Percentiles rank a stretch among this genome's conserved stretches.
Evolutionary conservation across 2,329 filamentous ascomycete genomes (phyloP).

Genomic region (Septoria petroselini): DNA sequence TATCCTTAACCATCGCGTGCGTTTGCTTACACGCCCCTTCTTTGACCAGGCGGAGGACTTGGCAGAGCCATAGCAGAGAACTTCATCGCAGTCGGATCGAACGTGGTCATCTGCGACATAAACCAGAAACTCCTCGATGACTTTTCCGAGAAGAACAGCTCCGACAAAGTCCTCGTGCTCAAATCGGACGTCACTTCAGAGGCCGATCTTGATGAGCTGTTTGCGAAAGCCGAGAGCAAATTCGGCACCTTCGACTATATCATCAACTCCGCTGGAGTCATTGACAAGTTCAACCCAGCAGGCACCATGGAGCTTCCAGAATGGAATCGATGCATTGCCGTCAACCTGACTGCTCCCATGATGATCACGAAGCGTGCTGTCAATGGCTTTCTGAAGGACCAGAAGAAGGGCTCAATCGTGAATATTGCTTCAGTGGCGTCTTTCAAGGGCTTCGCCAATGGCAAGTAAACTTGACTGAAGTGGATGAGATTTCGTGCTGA

Average conservation of each 20-base stretch:
- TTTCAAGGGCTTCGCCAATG: constrained; percentile 43
- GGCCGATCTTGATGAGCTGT: constrained; percentile 39
- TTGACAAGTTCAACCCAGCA: constrained; percentile 56
- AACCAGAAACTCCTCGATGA: constrained; percentile 34
- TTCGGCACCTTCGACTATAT: constrained; percentile 55
- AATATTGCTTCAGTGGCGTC: constrained; percentile 53
- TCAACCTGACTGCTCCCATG: constrained; percentile 58
- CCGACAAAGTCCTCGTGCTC: constrained; percentile 34
- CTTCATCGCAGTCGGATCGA: constrained; percentile 36
- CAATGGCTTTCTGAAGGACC: constrained; percentile 47
- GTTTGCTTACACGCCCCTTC: too few relatives aligned
- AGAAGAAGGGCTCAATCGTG: constrained; percentile 50
- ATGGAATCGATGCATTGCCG: constrained; percentile 55
- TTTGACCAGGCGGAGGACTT: constrained; percentile 32
- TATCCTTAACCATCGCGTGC: too few relatives aligned
- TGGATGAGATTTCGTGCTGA: neutral
- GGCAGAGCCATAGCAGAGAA: constrained; percentile 36
- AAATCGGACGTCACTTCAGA: constrained; percentile 42
- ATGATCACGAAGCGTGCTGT: constrained; percentile 54
- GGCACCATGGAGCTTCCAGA: constrained; percentile 46
- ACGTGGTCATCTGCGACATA: constrained; percentile 40
- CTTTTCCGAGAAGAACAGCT: constrained; percentile 31
- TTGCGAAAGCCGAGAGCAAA: constrained; percentile 36
- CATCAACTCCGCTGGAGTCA: constrained; percentile 58
- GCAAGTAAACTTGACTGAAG: constrained; percentile 32